Evolutionary conservation across 2,329 filamentous ascomycete genomes (phyloP), one percentile per base, ranked within the genome.

Genomic region (Drechslerella dactyloides): DNA sequence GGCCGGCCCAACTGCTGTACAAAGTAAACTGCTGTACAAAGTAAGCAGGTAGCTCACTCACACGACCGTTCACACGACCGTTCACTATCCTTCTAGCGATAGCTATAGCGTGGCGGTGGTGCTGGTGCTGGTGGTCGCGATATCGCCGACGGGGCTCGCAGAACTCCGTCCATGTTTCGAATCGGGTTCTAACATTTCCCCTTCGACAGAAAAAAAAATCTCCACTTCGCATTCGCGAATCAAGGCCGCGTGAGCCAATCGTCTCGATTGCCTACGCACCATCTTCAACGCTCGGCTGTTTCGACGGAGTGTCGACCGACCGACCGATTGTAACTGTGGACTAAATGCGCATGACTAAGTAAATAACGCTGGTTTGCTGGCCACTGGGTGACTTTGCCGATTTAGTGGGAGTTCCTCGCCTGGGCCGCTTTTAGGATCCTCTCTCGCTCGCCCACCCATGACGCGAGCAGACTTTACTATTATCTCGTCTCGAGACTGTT

Each of bases 341-440:
- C 3, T 33, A 33, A 33, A 33, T 33, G 27, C 27, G 27, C 27
- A 33, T 33, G 27, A 33, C 27, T 33, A 33, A 33, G 4, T n/a
- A n/a, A n/a, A n/a, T n/a, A n/a, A 33, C 4, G 42, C 42, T 3
- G 13, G 42, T 46, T 44, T 13, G 11, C 40, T 17, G 17, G 13
- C 19, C 44, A 21, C 4, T 48, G 44, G 44, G 21, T 21, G 44
- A 48, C 44, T 23, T 48, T 19, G 44, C 44, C 44, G 8, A 17
- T 48, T 53, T 33, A 50, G 52, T 46, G 60, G 60, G 55, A 55
- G 60, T 60, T 61, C 46, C 48, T 53, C 66, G 37, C 60, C 64
- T 64, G 68, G 68, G 68, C 68, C 68, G 68, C 68, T 60, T 72
- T 72, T 72, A 72, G 68, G 68, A 72, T 72, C 60, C 68, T 72